A percentile compares a stretch with the other conserved stretches of the same genome.
These are phyloP conservation scores for Haplosporangium sp. DNA, from an alignment of 371 early-diverging fungal genomes.

Conservation along the genomic window DNA sequence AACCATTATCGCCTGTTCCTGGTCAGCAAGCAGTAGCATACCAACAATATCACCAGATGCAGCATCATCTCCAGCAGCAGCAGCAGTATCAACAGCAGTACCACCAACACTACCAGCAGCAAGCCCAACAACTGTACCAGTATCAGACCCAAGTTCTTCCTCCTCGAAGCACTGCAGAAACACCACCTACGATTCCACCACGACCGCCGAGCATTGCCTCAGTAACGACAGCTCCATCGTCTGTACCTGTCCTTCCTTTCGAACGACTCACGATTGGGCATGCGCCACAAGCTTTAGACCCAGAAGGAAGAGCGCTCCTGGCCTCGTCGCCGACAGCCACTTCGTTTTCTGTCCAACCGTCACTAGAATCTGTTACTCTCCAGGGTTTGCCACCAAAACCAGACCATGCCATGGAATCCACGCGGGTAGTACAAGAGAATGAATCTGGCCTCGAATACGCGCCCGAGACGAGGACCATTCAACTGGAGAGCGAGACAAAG, in stretches of 20 bases:
- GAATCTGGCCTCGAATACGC: not conserved
- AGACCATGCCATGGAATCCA: not conserved
- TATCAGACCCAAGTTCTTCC: not conserved
- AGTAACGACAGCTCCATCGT: not conserved
- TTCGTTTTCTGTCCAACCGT: conserved; percentile 1
- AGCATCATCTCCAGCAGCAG: conserved; percentile 7
- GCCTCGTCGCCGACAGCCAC: conserved; percentile 15
- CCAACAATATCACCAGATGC: conserved; percentile 4
- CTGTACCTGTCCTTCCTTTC: conserved; percentile 3
- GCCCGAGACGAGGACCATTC: not conserved
- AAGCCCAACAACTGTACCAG: not conserved
- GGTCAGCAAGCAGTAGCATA: not conserved
- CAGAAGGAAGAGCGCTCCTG: conserved; percentile 12
- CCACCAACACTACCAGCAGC: conserved; percentile 11
- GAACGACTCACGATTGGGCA: conserved; percentile 2
- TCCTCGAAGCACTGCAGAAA: not conserved
- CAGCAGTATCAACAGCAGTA: conserved; percentile 13
- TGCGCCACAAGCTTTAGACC: conserved; percentile 17
- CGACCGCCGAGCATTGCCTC: conserved; percentile 6
- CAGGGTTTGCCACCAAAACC: not conserved
- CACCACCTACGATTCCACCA: conserved; percentile 19
- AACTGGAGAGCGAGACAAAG: conserved; percentile 24
- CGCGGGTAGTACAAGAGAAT: not conserved
- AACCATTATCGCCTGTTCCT: conserved; percentile 7
- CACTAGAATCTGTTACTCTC: conserved; percentile 5